Evolutionary conservation across 2,329 filamentous ascomycete species (phyloP), one percentile per base, ranked within the genome.

Genomic region (Colletotrichum euphorbiae): DNA sequence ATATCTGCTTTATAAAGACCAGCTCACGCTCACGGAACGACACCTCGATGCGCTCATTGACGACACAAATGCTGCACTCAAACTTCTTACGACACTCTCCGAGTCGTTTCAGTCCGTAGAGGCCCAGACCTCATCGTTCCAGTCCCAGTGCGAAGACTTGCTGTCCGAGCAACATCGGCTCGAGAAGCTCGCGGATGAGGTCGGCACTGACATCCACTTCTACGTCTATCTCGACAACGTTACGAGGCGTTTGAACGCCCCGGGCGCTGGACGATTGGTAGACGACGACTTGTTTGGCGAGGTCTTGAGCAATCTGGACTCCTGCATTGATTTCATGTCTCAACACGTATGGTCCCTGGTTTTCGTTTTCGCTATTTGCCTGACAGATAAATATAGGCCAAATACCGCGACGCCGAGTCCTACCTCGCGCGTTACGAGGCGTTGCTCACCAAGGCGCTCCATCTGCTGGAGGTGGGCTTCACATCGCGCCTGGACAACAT

Each of bases 151-250:
- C 79, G 93, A 98, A 76, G 92, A 93, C 64, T 85, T 99, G 2
- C 82, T 98, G 33, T 84, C 87, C 1, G 94, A 97, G 74, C 94
- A 98, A 80, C 89, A 87, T 73, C 89, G 92, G 24, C 85, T 98
- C 45, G 90, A 93, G 70, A 87, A 86, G 71, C 85, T 99, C 46
- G 93, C 94, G 3, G 89, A 97, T 72, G 91, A 94, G 67, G 91
- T 99, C 64, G 91, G 93, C 28, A 92, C 93, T 24, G 97, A 98
- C 73, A 83, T 98, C n/a, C 90, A 94, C 75, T 98, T 97, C 79
- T 99, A 99, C 78, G 89, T 92, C 19, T 98, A 97, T 76, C 86
- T 99, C 6, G 96, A 99, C 71, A 94, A 91, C 52, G 94, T 95
- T 69, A 97, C 94, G 0, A 88, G 94, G 62, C 88, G 94, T 13